phyloP scores from a whole-genome alignment of 768 basidiomycete genomes.

The Sporobolomyces phaffii region DNA sequence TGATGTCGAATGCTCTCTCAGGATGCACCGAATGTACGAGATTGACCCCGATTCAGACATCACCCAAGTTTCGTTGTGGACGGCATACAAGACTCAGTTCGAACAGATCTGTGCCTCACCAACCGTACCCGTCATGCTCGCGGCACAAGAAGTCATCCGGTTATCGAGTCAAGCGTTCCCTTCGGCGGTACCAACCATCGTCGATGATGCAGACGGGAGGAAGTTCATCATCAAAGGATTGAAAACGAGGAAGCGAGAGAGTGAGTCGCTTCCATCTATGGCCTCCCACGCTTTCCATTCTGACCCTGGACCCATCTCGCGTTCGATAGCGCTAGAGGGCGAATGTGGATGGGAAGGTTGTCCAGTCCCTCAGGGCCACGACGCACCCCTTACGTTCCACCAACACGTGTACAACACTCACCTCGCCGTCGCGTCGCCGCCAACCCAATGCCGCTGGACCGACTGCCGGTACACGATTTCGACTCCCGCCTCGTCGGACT shows the following conservation, averaged over 20 bases:
- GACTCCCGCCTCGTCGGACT: background rate
- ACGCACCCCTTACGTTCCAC: background rate
- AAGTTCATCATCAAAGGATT: constrained; percentile 86
- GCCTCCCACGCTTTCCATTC: no score
- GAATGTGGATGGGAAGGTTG: constrained; percentile 22
- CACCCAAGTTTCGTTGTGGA: constrained; percentile 95
- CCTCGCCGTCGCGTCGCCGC: background rate
- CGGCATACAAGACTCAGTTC: constrained; percentile 79
- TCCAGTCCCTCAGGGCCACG: background rate
- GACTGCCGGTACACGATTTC: background rate
- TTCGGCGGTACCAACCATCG: constrained; percentile 77
- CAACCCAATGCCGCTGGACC: background rate
- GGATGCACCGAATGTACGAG: constrained; percentile 89
- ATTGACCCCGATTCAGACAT: constrained; percentile 69
- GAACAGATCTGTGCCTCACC: constrained; percentile 53
- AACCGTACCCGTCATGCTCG: constrained; percentile 51
- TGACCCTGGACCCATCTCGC: background rate
- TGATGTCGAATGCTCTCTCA: no score
- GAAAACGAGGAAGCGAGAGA: constrained; percentile 52
- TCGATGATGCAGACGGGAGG: constrained; percentile 49
- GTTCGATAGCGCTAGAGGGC: background rate
- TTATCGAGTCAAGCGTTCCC: constrained; percentile 80
- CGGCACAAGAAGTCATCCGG: constrained; percentile 91
- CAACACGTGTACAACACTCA: constrained; percentile 29
- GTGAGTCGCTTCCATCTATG: background rate